A percentile compares a stretch with the other conserved stretches of the same genome.
Evolutionary conservation across 2,329 filamentous ascomycete genomes (phyloP).

Genomic region (Fusarium sterilihyphosum): DNA sequence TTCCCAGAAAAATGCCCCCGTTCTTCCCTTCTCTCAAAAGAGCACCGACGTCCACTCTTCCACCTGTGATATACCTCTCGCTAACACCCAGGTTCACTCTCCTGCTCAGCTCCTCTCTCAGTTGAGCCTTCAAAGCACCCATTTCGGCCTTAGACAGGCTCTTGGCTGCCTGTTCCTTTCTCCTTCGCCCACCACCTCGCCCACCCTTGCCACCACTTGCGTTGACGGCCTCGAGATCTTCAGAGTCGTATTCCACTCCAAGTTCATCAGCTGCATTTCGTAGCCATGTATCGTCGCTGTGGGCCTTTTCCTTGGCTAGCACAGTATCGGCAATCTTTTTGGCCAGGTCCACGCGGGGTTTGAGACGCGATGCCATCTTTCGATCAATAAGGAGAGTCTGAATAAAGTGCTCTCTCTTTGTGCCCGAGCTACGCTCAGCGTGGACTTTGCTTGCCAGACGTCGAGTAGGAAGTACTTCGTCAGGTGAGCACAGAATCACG

Average conservation of each 20-base stretch:
- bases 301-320: slow-evolving; percentile 87
- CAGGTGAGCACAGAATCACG: slow-evolving; percentile 88
- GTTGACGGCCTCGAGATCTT: slow-evolving; percentile 86
- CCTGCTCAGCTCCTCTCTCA: slow-evolving; percentile 75
- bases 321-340: slow-evolving; percentile 86
- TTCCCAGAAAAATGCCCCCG: slow-evolving; percentile 50
- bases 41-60: slow-evolving; percentile 82
- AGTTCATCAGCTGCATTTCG: slow-evolving; percentile 87
- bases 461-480: slow-evolving; percentile 87
- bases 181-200: slow-evolving; percentile 76
- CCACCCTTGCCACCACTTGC: slow-evolving; percentile 71
- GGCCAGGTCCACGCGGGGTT: slow-evolving; percentile 80
- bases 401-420: slow-evolving; percentile 72
- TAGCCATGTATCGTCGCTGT: slow-evolving; percentile 86
- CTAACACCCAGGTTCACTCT: slow-evolving; percentile 89
- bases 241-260: slow-evolving; percentile 91
- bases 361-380: slow-evolving; percentile 78
- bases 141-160: slow-evolving; percentile 78
- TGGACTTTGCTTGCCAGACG: slow-evolving; percentile 91
- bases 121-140: slow-evolving; percentile 73
- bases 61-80: slow-evolving; percentile 84
- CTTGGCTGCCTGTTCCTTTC: slow-evolving; percentile 77
- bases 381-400: slow-evolving; percentile 86
- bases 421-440: slow-evolving; percentile 60
- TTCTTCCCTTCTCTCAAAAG: slow-evolving; percentile 71